Percentiles rank a stretch among this genome's conserved stretches.
Evolutionary conservation across 2,329 filamentous ascomycete species (phyloP).

Genomic region (Aureobasidium sp.): DNA sequence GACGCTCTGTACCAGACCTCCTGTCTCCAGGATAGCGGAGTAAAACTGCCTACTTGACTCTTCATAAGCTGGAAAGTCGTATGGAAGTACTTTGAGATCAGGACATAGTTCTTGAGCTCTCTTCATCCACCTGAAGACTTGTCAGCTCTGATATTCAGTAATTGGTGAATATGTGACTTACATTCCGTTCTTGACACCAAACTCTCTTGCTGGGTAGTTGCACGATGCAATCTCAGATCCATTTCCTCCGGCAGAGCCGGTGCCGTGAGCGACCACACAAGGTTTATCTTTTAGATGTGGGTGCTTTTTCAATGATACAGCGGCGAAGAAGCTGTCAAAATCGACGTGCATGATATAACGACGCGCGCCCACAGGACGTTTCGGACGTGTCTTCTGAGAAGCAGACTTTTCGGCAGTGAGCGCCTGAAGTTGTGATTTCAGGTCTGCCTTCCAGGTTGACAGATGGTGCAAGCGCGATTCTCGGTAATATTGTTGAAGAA

Average conservation of each 20-base stretch:
- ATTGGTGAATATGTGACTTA: not conserved
- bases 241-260: slow-evolving; percentile 45
- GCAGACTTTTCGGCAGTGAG: slow-evolving; percentile 63
- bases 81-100: slow-evolving; percentile 81
- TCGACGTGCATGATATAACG: slow-evolving; percentile 92
- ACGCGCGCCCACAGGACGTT: slow-evolving; percentile 56
- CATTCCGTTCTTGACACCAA: slow-evolving; percentile 94
- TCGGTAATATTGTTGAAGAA: slow-evolving; percentile 88
- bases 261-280: slow-evolving; percentile 80
- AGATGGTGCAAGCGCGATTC: slow-evolving; percentile 93
- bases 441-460: slow-evolving; percentile 90
- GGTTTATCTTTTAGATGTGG: slow-evolving; percentile 74
- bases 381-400: slow-evolving; percentile 44
- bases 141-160: not conserved
- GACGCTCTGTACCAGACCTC: slow-evolving; percentile 85
- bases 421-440: slow-evolving; percentile 82
- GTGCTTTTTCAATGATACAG: slow-evolving; percentile 73
- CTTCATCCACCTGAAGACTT: slow-evolving; percentile 69
- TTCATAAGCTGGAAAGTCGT: slow-evolving; percentile 93
- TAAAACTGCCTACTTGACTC: slow-evolving; percentile 86
- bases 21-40: slow-evolving; percentile 68
- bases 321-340: slow-evolving; percentile 97
- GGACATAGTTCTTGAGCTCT: slow-evolving; percentile 75
- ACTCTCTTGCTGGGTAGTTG: slow-evolving; percentile 83
- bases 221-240: slow-evolving; percentile 96